A percentile compares a stretch with the other conserved stretches of the same genome.
phyloP scores from a whole-genome alignment of 352 stramenopile genomes.

The Phytophthora colocasiae region DNA sequence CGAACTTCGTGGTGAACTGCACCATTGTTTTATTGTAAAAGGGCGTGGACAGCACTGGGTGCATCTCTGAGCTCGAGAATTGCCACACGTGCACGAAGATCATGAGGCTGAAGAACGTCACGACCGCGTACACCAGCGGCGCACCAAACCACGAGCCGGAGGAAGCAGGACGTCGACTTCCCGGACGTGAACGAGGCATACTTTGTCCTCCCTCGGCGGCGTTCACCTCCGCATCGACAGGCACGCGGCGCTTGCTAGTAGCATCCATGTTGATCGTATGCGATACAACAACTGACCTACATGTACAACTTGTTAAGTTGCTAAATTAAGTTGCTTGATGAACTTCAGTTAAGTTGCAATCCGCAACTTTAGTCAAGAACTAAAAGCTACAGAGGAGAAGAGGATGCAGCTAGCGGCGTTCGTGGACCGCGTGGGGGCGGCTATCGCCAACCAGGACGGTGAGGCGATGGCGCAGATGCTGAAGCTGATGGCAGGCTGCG shows the following conservation, averaged over 20 bases:
- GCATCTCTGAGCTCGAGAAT: conserved; percentile 53
- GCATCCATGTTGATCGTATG: conserved; percentile 31
- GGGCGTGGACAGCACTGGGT: conserved; percentile 55
- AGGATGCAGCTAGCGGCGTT: conserved; percentile 72
- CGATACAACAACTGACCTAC: neutral
- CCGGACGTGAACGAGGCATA: conserved; percentile 8
- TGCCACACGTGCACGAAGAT: conserved; percentile 72
- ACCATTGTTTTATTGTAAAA: conserved; percentile 89
- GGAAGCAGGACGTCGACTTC: conserved; percentile 8
- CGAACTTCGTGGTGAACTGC: conserved; percentile 80
- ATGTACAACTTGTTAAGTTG: neutral
- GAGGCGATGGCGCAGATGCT: conserved; percentile 61
- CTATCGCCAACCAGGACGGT: conserved; percentile 60
- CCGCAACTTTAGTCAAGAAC: conserved; percentile 1
- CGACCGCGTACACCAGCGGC: conserved; percentile 46
- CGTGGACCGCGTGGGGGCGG: conserved; percentile 63
- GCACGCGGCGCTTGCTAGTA: conserved; percentile 39
- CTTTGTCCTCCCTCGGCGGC: conserved; percentile 17
- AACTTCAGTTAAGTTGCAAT: neutral
- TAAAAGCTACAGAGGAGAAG: neutral
- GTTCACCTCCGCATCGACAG: conserved; percentile 28
- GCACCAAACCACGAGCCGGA: conserved; percentile 46
- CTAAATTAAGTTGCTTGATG: neutral
- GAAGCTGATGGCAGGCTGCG: conserved; percentile 41
- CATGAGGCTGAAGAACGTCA: conserved; percentile 65